Evolutionary conservation across 495 filamentous ascomycete genomes (phyloP).

Genomic region (Tuber calosporum): DNA sequence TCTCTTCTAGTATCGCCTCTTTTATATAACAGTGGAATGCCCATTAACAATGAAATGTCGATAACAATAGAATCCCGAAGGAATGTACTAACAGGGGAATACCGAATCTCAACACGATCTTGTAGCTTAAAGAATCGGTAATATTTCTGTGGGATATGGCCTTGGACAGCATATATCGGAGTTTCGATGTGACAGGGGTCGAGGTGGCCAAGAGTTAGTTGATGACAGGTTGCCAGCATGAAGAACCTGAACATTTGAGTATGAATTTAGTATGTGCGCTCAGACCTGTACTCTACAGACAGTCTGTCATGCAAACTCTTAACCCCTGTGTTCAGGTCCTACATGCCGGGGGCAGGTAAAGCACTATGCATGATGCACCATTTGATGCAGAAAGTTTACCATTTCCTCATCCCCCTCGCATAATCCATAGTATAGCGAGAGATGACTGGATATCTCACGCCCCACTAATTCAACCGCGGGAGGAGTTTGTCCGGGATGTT

Average conservation of each 20-base stretch:
- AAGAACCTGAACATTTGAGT: no score
- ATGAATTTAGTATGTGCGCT: no score
- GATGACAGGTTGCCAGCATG: background rate
- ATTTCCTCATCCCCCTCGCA: background rate
- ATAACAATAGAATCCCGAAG: no score
- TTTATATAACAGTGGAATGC: no score
- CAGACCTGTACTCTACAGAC: no score
- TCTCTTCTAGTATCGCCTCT: conserved; percentile 15
- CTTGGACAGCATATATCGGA: background rate
- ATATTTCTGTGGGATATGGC: background rate
- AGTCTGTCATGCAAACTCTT: no score
- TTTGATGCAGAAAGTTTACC: background rate
- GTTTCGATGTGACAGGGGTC: background rate
- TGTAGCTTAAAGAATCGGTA: background rate
- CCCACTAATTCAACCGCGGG: background rate
- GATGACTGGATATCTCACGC: background rate
- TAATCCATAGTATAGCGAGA: background rate
- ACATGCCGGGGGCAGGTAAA: no score
- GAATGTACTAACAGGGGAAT: no score
- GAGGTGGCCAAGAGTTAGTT: background rate
- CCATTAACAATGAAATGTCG: no score
- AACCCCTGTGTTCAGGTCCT: no score
- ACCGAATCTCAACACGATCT: no score
- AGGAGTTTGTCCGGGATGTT: background rate
- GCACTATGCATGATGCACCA: background rate